Base-by-base conservation (phyloP, 2,329 filamentous ascomycete species). In the Graphilbum sp. region DNA sequence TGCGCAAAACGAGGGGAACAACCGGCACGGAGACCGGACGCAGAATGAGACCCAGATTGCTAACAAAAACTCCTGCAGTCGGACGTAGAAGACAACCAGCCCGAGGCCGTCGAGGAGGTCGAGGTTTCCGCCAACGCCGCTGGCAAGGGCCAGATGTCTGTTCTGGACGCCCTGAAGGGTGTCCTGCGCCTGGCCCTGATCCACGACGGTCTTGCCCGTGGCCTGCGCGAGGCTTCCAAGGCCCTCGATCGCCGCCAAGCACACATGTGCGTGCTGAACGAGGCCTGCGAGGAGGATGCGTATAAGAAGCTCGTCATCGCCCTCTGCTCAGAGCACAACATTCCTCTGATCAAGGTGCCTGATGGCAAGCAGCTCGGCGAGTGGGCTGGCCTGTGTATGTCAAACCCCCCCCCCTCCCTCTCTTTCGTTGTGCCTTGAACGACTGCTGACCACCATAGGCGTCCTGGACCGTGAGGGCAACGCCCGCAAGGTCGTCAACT, bases 291-390 rank as follows among this genome's bases (percentile, higher is more conserved):
- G 74, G 90, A 98, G 78, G 90, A 98, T 69, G 88, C 90, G 52
- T 98, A 98, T 78, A 98, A 98, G 86, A 98, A 98, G 82, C 79
- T 98, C 51, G 88, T 98, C 56, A 83, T 96, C 54, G 90, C 90
- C 47, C 82, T 98, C 45, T 98, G 90, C 83, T 84, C 81, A 49
- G 90, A 98, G 79, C 90, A 98, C 75, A 95, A 95, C 79, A 98
- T 98, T 58, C 90, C 90, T 51, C 72, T 98, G 57, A 98, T 98
- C 78, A 96, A 98, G 84, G 90, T 98, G 49, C 88, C 87, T 53
- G 90, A 98, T 66, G 90, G 90, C 66, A 98, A 98, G 81, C 84
- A 95, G 76, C 74, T 98, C 57, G 90, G 90, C 72, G 90, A 98
- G 75, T 98, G 90, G 90, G 88, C 92, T 62, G 90, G 90, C 71